Conservation (phyloP, 2,329 filamentous ascomycete species). For the Colletotrichum horii region DNA sequence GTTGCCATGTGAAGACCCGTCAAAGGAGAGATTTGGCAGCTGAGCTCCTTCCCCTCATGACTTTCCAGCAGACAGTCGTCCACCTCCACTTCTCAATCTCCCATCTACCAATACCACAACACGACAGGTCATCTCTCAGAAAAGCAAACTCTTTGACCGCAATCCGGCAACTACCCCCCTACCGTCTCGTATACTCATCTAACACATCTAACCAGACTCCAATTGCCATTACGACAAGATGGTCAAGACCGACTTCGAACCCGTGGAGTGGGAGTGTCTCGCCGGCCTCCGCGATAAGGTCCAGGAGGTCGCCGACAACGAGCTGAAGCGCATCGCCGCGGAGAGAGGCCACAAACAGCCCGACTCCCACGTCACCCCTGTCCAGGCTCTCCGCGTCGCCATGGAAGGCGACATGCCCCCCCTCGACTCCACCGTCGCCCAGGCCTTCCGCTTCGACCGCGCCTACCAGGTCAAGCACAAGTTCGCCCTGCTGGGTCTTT, state of each 20-base stretch:
- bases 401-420: background rate
- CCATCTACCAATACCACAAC: background rate
- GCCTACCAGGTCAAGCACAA: background rate
- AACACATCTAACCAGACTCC: background rate
- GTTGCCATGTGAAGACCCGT: background rate
- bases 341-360: background rate
- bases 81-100: background rate
- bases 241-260: background rate
- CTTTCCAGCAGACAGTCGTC: background rate
- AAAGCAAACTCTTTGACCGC: accelerated
- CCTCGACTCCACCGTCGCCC: background rate
- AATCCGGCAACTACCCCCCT: background rate
- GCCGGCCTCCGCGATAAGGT: background rate
- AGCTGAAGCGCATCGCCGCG: background rate
- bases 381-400: background rate
- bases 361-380: background rate
- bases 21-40: background rate
- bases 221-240: background rate
- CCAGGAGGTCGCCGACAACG: background rate
- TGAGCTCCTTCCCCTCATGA: background rate
- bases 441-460: background rate
- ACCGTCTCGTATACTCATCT: background rate
- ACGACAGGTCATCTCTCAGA: background rate
- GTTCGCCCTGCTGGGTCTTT: background rate
- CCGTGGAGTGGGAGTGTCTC: background rate